phyloP scores from a whole-genome alignment of 1,139 yeast genomes.

The Candida buenavistaensis region DNA sequence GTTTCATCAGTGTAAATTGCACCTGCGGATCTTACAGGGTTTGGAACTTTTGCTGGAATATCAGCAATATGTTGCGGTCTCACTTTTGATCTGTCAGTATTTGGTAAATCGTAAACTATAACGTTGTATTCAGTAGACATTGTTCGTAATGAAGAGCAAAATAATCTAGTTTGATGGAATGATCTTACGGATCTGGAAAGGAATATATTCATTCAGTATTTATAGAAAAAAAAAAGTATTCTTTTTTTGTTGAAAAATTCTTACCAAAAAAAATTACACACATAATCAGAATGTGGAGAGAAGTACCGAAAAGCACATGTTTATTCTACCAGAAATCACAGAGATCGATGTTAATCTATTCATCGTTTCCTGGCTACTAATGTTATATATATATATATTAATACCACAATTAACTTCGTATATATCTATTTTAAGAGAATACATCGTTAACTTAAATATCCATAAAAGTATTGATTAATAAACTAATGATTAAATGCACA shows the following conservation, averaged over 20 bases:
- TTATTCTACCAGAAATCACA: too few relatives aligned
- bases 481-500: not conserved
- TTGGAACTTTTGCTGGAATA: constrained; percentile 52
- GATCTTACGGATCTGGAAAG: not conserved
- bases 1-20: constrained; percentile 54
- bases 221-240: too few relatives aligned
- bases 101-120: constrained; percentile 70
- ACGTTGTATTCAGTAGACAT: constrained; percentile 60
- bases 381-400: too few relatives aligned
- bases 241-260: too few relatives aligned
- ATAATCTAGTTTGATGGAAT: constrained; percentile 3
- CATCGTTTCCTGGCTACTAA: too few relatives aligned
- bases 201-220: constrained; percentile 6
- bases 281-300: too few relatives aligned
- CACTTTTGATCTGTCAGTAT: constrained; percentile 53
- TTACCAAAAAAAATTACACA: too few relatives aligned
- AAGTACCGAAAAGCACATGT: too few relatives aligned
- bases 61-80: constrained; percentile 61
- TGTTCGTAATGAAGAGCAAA: constrained; percentile 8
- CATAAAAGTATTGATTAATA: too few relatives aligned
- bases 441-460: too few relatives aligned
- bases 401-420: too few relatives aligned
- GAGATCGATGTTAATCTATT: too few relatives aligned
- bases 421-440: constrained; percentile 1
- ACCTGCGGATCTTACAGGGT: constrained; percentile 64